These are phyloP conservation scores for Daedalea quercina DNA, from an alignment of 768 basidiomycete species.

Conservation along the genomic window DNA sequence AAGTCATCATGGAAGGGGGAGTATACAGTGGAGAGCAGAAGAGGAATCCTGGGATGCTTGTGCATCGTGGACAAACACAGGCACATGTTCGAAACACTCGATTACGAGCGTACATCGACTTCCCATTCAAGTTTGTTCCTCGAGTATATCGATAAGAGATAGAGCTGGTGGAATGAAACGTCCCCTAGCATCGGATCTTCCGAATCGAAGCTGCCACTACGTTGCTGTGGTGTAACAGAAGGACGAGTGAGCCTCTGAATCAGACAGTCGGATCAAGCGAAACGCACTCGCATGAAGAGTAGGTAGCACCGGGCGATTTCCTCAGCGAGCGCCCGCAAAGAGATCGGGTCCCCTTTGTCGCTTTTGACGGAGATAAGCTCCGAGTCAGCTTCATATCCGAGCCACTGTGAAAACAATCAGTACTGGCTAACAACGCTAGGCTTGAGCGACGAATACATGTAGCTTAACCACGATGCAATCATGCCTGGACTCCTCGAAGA, in stretches of 20 bases:
- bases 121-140: neutral
- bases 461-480: neutral
- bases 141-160: neutral
- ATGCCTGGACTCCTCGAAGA: neutral
- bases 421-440: neutral
- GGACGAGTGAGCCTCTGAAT: neutral
- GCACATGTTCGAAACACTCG: too few relatives aligned
- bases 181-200: neutral
- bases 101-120: neutral
- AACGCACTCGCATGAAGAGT: neutral
- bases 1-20: too few relatives aligned
- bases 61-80: too few relatives aligned
- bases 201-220: neutral
- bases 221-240: too few relatives aligned
- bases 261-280: neutral
- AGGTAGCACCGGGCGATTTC: neutral
- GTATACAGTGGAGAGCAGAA: too few relatives aligned
- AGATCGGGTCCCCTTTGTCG: neutral
- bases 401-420: neutral
- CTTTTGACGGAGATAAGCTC: neutral
- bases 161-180: neutral
- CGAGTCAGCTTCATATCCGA: neutral
- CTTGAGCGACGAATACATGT: neutral
- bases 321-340: neutral
- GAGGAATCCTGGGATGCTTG: too few relatives aligned